Conservation (phyloP, 75 land plant species). For the Pinus albicaulis region DNA sequence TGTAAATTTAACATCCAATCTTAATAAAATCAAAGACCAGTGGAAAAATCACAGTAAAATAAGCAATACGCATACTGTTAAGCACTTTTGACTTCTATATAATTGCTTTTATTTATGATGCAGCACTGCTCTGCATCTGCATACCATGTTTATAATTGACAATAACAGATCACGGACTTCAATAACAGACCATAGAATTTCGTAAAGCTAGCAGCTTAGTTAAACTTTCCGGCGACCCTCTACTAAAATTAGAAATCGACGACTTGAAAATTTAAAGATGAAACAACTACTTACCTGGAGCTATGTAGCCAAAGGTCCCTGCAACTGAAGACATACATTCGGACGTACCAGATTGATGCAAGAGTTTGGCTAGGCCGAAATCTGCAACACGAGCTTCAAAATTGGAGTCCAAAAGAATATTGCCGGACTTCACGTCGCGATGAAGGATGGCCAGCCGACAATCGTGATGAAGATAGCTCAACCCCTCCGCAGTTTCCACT, state of each 20-base stretch:
- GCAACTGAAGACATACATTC: slow-evolving; percentile 76
- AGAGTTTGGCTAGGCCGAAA: slow-evolving; percentile 72
- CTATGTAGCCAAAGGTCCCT: slow-evolving; percentile 85
- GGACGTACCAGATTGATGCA: slow-evolving; percentile 45
- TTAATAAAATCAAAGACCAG: too few relatives aligned
- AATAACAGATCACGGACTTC: too few relatives aligned
- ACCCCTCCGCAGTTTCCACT: slow-evolving; percentile 55
- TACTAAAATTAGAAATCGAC: too few relatives aligned
- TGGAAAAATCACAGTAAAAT: too few relatives aligned
- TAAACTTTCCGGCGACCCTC: too few relatives aligned
- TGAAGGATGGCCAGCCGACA: slow-evolving; percentile 70
- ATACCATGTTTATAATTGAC: too few relatives aligned
- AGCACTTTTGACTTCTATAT: too few relatives aligned
- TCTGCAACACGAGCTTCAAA: slow-evolving; percentile 81
- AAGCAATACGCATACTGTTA: too few relatives aligned
- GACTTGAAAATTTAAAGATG: not conserved
- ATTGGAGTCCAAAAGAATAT: slow-evolving; percentile 53
- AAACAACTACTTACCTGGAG: slow-evolving; percentile 46
- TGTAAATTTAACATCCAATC: slow-evolving; percentile 20
- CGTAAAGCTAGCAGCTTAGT: too few relatives aligned
- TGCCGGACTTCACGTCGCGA: slow-evolving; percentile 70
- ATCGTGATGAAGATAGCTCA: slow-evolving; percentile 80
- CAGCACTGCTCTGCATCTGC: too few relatives aligned
- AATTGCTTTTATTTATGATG: too few relatives aligned
- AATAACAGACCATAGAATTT: too few relatives aligned